These are phyloP conservation scores for Hanseniaspora lachancei DNA, from an alignment of 805 yeast genomes.

Conservation along the genomic window DNA sequence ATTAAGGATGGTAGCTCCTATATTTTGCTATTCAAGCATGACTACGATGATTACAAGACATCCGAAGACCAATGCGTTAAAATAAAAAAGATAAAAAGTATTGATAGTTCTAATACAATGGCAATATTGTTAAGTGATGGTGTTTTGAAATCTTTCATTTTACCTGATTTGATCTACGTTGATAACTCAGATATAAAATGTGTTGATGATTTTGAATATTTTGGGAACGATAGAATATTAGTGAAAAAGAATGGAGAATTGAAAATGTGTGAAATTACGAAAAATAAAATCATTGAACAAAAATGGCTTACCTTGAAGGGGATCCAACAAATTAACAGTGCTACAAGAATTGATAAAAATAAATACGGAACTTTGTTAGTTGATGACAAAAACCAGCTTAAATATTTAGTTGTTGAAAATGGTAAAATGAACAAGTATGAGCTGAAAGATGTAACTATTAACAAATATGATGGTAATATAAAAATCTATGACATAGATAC, in stretches of 20 bases:
- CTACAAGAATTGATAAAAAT: neutral
- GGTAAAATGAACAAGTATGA: neutral
- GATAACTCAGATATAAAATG: slow-evolving; percentile 1
- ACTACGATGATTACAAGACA: slow-evolving; percentile 1
- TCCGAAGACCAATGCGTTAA: neutral
- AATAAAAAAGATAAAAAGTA: neutral
- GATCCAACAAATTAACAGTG: neutral
- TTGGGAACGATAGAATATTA: neutral
- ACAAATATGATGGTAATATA: neutral
- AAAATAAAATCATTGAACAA: neutral
- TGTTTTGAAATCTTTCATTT: neutral
- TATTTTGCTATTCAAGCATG: slow-evolving; percentile 9
- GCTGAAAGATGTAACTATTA: neutral
- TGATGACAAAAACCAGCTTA: neutral
- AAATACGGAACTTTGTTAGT: neutral
- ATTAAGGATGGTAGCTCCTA: neutral
- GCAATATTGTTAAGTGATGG: neutral
- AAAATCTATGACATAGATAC: neutral
- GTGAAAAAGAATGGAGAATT: neutral
- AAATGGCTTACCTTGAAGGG: neutral
- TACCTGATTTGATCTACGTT: slow-evolving; percentile 8
- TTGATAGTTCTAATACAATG: neutral
- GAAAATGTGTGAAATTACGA: neutral
- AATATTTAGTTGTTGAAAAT: neutral
- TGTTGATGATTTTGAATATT: neutral